A percentile compares a stretch with the other conserved stretches of the same genome.
Evolutionary conservation across 108 stramenopile genomes (phyloP).

Genomic region (Cyclotella sp.): DNA sequence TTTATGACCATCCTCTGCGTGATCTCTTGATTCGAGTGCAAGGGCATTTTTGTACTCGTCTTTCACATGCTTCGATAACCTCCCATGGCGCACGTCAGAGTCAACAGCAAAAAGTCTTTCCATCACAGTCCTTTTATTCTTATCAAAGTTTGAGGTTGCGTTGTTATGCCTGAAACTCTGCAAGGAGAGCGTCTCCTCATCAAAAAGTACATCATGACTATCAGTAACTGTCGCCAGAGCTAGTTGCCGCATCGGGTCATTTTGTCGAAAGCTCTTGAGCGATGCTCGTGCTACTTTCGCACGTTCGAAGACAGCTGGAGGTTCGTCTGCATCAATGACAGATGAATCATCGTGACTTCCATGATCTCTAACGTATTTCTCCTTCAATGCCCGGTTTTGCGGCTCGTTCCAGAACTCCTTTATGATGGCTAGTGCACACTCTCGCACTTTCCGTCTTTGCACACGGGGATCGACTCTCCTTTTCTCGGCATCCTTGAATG

Average conservation of each 20-base stretch:
- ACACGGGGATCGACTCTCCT: conserved; percentile 42
- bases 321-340: conserved; percentile 60
- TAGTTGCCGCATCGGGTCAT: conserved; percentile 42
- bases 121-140: conserved; percentile 66
- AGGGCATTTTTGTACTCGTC: conserved; percentile 60
- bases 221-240: conserved; percentile 62
- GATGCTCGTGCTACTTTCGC: conserved; percentile 65
- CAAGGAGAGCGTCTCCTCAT: conserved; percentile 81
- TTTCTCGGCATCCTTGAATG: conserved; percentile 22
- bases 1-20: not conserved
- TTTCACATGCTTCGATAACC: conserved; percentile 72
- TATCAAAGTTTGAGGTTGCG: conserved; percentile 68
- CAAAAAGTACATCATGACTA: conserved; percentile 53
- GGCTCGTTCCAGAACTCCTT: conserved; percentile 54
- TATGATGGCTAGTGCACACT: conserved; percentile 71
- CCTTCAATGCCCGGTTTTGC: conserved; percentile 4
- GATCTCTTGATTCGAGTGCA: conserved; percentile 35
- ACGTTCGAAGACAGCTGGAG: conserved; percentile 74
- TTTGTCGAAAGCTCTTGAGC: conserved; percentile 47
- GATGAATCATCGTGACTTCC: conserved; percentile 33
- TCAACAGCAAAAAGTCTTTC: conserved; percentile 87
- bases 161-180: conserved; percentile 64
- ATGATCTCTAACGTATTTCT: conserved; percentile 10
- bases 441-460: conserved; percentile 66
- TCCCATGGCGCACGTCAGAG: conserved; percentile 76